phyloP scores from a whole-genome alignment of 164 flowering plant genomes.

The Annona cherimola region DNA sequence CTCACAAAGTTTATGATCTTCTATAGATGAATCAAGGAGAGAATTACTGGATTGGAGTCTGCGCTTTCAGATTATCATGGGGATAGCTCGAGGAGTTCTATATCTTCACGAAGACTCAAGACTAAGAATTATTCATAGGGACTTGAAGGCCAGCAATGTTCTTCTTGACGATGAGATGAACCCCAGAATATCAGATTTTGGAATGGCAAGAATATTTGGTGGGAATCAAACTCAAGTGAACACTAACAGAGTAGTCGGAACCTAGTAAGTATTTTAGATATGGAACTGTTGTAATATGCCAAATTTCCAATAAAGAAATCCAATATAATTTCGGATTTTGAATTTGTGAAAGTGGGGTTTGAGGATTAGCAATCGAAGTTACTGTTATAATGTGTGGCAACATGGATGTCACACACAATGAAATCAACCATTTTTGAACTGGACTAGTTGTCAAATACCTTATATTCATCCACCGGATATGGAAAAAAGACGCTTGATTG shows the following conservation, averaged over 20 bases:
- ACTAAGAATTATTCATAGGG: constrained; percentile 11
- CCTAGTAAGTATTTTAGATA: too few species aligned
- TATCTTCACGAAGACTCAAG: too few species aligned
- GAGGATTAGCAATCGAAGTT: background rate
- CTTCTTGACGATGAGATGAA: background rate
- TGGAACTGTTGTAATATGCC: background rate
- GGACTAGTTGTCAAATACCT: background rate
- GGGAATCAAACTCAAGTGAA: too few species aligned
- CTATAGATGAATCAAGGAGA: constrained; percentile 2
- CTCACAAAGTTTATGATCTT: background rate
- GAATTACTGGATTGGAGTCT: constrained; percentile 18
- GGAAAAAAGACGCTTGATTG: background rate
- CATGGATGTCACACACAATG: background rate
- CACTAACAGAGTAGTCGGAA: too few species aligned
- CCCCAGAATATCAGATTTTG: too few species aligned
- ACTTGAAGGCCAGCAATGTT: constrained; percentile 14
- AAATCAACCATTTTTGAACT: background rate
- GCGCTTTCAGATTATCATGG: constrained; percentile 26
- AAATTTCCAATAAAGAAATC: background rate
- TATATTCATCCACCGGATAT: background rate
- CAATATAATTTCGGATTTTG: background rate
- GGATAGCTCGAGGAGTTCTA: constrained; percentile 35
- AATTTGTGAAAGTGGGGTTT: background rate
- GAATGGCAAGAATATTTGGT: too few species aligned
- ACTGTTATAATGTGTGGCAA: background rate